These are phyloP conservation scores for Pythium pectinolyticum DNA, from an alignment of 352 stramenopile genomes.

Conservation along the genomic window DNA sequence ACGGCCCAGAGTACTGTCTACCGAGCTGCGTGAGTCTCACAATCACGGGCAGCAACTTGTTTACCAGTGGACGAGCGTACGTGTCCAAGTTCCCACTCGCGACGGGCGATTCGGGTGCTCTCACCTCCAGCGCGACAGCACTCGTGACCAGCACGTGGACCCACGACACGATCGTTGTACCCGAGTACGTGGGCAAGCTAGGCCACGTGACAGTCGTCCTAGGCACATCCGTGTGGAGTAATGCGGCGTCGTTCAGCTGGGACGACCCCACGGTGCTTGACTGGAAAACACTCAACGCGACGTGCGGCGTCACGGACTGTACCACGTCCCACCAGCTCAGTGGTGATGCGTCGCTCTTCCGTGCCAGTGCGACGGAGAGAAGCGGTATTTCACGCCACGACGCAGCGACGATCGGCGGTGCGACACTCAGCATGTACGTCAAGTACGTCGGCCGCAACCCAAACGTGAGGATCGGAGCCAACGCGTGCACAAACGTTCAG, in stretches of 20 bases:
- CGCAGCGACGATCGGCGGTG: conserved; percentile 43
- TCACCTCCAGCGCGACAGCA: neutral
- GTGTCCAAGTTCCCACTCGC: conserved; percentile 44
- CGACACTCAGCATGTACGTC: conserved; percentile 47
- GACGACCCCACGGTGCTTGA: conserved; percentile 55
- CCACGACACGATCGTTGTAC: conserved; percentile 41
- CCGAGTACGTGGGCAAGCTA: conserved; percentile 41
- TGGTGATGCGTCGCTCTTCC: conserved; percentile 44
- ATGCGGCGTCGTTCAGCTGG: conserved; percentile 59
- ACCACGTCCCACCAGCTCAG: conserved; percentile 49
- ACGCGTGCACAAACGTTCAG: conserved; percentile 34
- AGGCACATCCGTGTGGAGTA: conserved; percentile 47
- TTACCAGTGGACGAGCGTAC: conserved; percentile 37
- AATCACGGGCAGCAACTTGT: conserved; percentile 57
- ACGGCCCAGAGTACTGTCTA: conserved; percentile 47
- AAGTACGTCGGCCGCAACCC: conserved; percentile 56
- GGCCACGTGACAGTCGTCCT: conserved; percentile 56
- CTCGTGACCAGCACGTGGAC: conserved; percentile 37
- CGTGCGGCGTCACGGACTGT: conserved; percentile 42
- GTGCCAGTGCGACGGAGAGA: conserved; percentile 26
- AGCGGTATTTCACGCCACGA: conserved; percentile 37
- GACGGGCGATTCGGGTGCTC: neutral
- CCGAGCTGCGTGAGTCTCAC: conserved; percentile 52
- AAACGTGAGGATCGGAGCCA: conserved; percentile 33
- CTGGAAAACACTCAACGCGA: conserved; percentile 51